Base-by-base conservation (phyloP, 140 eudicot species). In the Anethum foeniculum region DNA sequence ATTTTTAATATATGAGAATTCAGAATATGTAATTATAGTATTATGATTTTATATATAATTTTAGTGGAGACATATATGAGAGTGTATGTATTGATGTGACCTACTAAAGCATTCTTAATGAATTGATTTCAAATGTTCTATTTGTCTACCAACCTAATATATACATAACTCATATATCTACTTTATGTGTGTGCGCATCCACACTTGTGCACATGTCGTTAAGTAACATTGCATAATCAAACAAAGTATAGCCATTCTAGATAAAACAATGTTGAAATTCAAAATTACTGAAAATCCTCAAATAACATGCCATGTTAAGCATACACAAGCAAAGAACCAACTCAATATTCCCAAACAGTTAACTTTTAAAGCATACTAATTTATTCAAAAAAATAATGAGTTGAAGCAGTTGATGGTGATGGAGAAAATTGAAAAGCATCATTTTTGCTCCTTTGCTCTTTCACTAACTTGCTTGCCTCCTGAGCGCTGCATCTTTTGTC, bases 371-470 rank as follows among this genome's bases (percentile, higher is more conserved):
- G 41, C 25, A 36, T 5, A 71, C 28, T 71, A 81, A n/a, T 30
- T 68, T 65, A 83, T 15, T 73, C 68, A 85, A 46, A 80, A 4
- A 75, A 81, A 21, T 48, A 83, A 54, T 82, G 77, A 81, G 73
- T 82, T 27, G 89, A 84, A 78, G 90, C 79, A 16, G 82, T 85
- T 46, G 88, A 60, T 15, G 91, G 82, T 8, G 85, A 84, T 23
- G 82, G 79, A 0, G 84, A 79, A 52, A 82, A 80, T 3, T 73
- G 60, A 14, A 69, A 68, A 47, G 79, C 77, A 36, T 79, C 43
- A 73, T 80, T 75, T 56, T 78, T 65, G 21, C 54, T 81, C 74
- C 51, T 77, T 65, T 86, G 82, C 78, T 43, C 85, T 39, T 41
- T 48, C 41, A n/a, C 71, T 38, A 51, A 49, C 2, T 8, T 15